Base-by-base conservation (phyloP, 2,329 filamentous ascomycete genomes). In the Amylocarpus encephaloides region DNA sequence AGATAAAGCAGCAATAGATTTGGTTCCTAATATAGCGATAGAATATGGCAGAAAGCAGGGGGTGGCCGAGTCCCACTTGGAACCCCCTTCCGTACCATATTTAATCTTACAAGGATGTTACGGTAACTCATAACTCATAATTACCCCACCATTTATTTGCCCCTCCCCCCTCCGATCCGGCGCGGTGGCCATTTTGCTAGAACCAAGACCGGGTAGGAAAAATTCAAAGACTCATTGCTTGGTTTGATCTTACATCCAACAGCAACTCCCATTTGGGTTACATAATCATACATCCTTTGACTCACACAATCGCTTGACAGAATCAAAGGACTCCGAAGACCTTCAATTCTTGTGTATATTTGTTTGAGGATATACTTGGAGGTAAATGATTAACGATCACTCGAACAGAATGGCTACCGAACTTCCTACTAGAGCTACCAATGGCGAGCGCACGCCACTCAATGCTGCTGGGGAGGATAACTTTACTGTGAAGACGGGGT, bases 401-500 rank as follows among this genome's bases (percentile, higher is more conserved):
- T 54, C 52, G 11, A 45, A 33, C 39, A 59, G 51, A 55, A 66
- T 66, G 63, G 57, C 61, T 29, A 63, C 71, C 51, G 71, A 75
- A 66, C 68, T 76, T 46, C 73, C 73, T 55, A 71, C 71, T 48
- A 49, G 40, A 41, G 59, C 48, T 36, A 63, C 57, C 43, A 59
- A 62, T 54, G 59, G 60, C 29, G 48, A 57, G 15, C 46, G 43
- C 34, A 51, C 29, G 19, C 52, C 50, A 30, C 48, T 52, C 10
- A 63, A 57, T 48, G 51, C 51, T 33, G 54, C 49, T 30, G 54
- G 51, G 30, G 58, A 61, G 32, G 54, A 52, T 15, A 62, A 81
- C 70, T 95, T 96, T 71, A 84, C 84, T 60, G 85, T 96, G 78
- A 98, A 98, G 80, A 86, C 89, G 48, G 93, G 92, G 52, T 77